Base-by-base conservation (phyloP, 306 rosid species). In the Urtica urens region DNA sequence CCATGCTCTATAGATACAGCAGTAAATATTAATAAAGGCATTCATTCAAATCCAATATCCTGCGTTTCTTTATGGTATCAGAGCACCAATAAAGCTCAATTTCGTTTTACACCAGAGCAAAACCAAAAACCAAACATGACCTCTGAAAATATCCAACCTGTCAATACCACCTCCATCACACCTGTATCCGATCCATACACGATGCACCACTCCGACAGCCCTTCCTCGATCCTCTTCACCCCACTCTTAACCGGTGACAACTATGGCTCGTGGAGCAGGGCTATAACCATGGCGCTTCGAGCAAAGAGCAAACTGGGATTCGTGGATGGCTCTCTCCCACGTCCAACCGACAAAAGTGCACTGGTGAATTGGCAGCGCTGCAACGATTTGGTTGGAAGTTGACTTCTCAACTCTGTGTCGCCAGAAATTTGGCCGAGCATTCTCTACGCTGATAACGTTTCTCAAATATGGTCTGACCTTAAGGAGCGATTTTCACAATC, bases 351-450 rank as follows among this genome's bases (percentile, higher is more conserved):
- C 8, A 24, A 22, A 37, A 11, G 38, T 21, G 59, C 22, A 33
- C 35, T 37, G 4, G 20, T 29, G 45, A 38, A 53, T n/a, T 53
- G 19, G 46, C 8, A 20, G 23, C 20, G 59, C 23, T 35, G 34
- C 21, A 53, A 37, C 22, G 21, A 37, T 24, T 53, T 53, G 47
- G 33, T 38, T 21, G 59, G 48, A 53, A 51, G 41, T 30, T 51
- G 57, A 26, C 29, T 51, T 31, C 42, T 51, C 16, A 30, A 30
- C 21, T 51, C 12, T 10, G n/a, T 31, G 10, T 34, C 3, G 31
- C 26, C 16, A 1, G 42, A 51, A 22, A 51, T 51, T 0, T 27
- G 12, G 19, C 42, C 41, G 31, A 30, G 42, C 16, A 15, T 30
- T 22, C 17, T 51, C 27, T 29, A 15, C 17, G 57, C n/a, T 43